Conservation (phyloP, 2,329 filamentous ascomycete species). For the Colletotrichum sp. region DNA sequence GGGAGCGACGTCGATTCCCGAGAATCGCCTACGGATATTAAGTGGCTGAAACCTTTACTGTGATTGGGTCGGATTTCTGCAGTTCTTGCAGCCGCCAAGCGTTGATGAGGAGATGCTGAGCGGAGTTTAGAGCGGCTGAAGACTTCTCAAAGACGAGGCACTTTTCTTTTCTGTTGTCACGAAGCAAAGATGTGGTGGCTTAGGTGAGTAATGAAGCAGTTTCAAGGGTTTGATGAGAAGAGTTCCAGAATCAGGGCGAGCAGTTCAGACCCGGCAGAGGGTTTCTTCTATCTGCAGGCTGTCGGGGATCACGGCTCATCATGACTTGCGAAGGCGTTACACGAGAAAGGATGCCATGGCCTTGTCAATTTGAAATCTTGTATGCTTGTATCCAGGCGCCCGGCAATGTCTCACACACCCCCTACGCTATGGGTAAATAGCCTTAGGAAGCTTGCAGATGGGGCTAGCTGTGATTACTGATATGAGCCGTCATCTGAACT, state of each 20-base stretch:
- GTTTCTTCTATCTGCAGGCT: neutral
- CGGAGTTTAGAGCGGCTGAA: neutral
- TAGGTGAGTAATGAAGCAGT: neutral
- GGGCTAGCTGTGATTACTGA: neutral
- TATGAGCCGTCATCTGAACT: neutral
- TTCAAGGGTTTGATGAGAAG: neutral
- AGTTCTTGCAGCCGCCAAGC: neutral
- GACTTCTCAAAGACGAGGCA: neutral
- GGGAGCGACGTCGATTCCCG: neutral
- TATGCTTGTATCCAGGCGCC: neutral
- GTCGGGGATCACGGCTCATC: neutral
- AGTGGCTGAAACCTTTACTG: conserved; percentile 7
- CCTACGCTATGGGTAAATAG: neutral
- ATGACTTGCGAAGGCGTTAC: neutral
- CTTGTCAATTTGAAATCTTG: neutral
- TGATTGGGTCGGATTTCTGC: neutral
- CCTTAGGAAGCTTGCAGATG: neutral
- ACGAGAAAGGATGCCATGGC: neutral
- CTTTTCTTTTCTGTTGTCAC: neutral
- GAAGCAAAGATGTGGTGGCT: neutral
- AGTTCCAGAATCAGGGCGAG: neutral
- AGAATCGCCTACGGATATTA: conserved; percentile 12
- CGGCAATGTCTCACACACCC: neutral
- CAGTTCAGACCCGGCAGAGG: neutral
- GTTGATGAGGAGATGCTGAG: neutral